phyloP scores from a whole-genome alignment of 495 filamentous ascomycete species.

The Penicillium paradoxum region DNA sequence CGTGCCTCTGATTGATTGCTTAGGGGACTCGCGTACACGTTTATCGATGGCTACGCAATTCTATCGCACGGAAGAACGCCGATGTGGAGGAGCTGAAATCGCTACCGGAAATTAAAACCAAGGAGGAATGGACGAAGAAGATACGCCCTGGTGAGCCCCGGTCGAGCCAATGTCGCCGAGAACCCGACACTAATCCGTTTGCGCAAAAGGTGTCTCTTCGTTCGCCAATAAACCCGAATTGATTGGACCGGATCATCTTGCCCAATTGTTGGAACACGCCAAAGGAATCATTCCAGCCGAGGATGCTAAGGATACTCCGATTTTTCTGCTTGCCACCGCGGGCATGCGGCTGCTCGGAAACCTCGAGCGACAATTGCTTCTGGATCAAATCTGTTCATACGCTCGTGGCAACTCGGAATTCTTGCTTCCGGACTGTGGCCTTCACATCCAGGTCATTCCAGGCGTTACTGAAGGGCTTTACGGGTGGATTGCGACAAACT shows the following conservation, averaged over 20 bases:
- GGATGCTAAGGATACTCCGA: constrained; percentile 75
- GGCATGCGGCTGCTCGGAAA: constrained; percentile 88
- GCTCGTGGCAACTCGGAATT: constrained; percentile 75
- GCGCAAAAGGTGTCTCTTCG: constrained; percentile 67
- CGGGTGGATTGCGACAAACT: constrained; percentile 99
- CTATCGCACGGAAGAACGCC: constrained; percentile 58
- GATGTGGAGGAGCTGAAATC: constrained; percentile 56
- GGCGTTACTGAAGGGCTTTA: constrained; percentile 98
- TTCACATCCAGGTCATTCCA: constrained; percentile 91
- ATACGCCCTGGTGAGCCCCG: constrained; percentile 66
- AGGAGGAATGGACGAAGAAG: constrained; percentile 89
- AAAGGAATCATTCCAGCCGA: constrained; percentile 72
- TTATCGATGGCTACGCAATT: constrained; percentile 82
- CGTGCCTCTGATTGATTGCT: neutral
- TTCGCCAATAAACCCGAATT: constrained; percentile 72
- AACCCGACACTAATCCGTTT: constrained; percentile 3
- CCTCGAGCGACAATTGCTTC: constrained; percentile 61
- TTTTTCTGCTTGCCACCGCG: constrained; percentile 95
- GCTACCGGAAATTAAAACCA: constrained; percentile 74
- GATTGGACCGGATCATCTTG: constrained; percentile 77
- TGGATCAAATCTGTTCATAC: constrained; percentile 79
- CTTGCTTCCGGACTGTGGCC: constrained; percentile 78
- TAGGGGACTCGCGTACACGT: constrained; percentile 88
- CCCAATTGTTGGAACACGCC: constrained; percentile 76
- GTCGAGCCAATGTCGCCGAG: neutral